Conservation (phyloP, 371 early-diverging fungal species). For the Basidiobolus meristosporus region DNA sequence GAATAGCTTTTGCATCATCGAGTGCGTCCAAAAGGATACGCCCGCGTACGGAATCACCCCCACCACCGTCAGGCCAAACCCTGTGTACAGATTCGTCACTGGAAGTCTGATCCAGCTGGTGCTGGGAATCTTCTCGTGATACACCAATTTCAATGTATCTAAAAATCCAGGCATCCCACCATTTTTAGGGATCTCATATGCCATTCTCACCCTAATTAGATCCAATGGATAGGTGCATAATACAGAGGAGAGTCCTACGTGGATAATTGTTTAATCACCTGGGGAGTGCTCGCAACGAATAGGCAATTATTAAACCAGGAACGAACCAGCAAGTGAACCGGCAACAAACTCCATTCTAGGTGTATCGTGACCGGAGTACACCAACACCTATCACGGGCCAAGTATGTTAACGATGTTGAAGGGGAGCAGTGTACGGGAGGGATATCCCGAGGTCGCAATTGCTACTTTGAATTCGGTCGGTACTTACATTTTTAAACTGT, state of each 20-base stretch:
- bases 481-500: conserved; percentile 50
- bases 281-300: no score
- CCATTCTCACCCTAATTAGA: conserved; percentile 79
- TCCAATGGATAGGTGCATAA: conserved; percentile 88
- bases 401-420: no score
- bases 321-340: conserved; percentile 60
- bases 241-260: conserved; percentile 69
- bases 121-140: no score
- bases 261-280: background rate
- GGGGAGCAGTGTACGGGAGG: no score
- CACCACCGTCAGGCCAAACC: conserved; percentile 70
- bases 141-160: no score
- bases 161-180: no score
- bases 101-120: no score
- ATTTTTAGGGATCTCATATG: no score
- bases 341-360: conserved; percentile 48
- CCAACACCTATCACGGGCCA: no score
- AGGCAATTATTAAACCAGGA: background rate
- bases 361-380: no score
- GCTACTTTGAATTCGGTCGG: no score
- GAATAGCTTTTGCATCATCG: conserved; percentile 29
- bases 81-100: conserved; percentile 74
- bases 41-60: conserved; percentile 96
- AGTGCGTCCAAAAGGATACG: conserved; percentile 66
- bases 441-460: no score